phyloP scores from a whole-genome alignment of 2,329 filamentous ascomycete genomes.

The Chaetomium strumarium region DNA sequence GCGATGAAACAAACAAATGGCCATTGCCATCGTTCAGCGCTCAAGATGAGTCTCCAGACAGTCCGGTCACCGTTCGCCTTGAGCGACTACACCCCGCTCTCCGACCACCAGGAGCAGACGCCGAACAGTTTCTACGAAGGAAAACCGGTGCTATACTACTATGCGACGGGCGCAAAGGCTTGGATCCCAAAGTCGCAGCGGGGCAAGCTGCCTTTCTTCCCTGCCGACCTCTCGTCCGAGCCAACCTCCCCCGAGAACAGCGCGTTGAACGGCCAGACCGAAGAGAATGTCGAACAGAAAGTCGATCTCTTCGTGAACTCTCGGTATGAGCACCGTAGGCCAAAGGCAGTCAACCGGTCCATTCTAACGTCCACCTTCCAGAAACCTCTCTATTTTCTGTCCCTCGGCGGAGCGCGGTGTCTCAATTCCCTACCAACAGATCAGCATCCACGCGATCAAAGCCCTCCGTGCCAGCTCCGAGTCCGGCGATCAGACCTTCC shows the following conservation, averaged over 20 bases:
- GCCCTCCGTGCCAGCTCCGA: conserved; percentile 40
- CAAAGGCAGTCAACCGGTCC: conserved; percentile 22
- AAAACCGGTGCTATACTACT: conserved; percentile 65
- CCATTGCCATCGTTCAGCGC: background rate
- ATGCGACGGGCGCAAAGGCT: conserved; percentile 51
- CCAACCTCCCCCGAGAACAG: conserved; percentile 31
- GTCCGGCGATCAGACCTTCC: conserved; percentile 31
- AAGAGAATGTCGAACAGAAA: conserved; percentile 38
- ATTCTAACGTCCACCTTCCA: conserved; percentile 24
- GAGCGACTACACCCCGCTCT: conserved; percentile 57
- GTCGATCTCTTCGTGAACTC: conserved; percentile 56
- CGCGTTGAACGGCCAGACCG: conserved; percentile 32
- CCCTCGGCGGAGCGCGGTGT: conserved; percentile 51
- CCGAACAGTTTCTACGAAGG: conserved; percentile 65
- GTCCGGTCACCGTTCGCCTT: conserved; percentile 51
- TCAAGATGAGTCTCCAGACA: conserved; percentile 44
- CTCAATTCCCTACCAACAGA: conserved; percentile 66
- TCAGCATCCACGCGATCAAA: conserved; percentile 71
- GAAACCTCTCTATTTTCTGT: conserved; percentile 60
- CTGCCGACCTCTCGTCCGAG: conserved; percentile 32
- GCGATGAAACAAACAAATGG: background rate
- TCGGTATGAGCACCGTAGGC: conserved; percentile 37
- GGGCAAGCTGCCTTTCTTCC: conserved; percentile 49
- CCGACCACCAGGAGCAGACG: conserved; percentile 66
- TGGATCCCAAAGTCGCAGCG: conserved; percentile 51